A percentile compares a stretch with the other conserved stretches of the same genome.
These are phyloP conservation scores for Epichloe typhina DNA, from an alignment of 2,329 filamentous ascomycete species.

Conservation along the genomic window DNA sequence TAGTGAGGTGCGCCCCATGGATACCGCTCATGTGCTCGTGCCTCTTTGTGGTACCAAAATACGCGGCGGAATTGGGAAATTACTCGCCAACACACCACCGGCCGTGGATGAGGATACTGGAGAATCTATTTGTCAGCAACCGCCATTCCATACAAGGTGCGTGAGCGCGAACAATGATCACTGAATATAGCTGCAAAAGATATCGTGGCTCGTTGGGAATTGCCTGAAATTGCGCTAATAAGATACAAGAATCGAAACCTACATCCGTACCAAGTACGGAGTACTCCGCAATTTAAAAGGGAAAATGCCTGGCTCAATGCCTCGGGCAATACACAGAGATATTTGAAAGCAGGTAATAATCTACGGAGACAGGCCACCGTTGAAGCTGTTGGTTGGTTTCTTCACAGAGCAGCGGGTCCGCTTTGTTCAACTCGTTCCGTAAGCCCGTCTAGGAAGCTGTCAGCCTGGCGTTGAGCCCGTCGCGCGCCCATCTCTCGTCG, in stretches of 20 bases:
- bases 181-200: background rate
- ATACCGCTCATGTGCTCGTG: slow-evolving; percentile 1
- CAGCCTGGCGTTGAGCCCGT: slow-evolving; percentile 54
- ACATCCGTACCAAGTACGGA: too few species aligned
- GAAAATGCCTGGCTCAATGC: slow-evolving; percentile 2
- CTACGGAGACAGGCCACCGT: background rate
- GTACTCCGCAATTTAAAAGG: background rate
- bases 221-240: background rate
- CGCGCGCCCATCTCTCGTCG: slow-evolving; percentile 47
- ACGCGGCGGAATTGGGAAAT: slow-evolving; percentile 4
- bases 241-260: background rate
- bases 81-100: background rate
- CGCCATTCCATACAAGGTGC: background rate
- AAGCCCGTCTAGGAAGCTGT: slow-evolving; percentile 55
- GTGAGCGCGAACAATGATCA: background rate
- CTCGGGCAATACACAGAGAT: background rate
- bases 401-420: background rate
- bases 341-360: background rate
- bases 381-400: background rate
- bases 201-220: background rate
- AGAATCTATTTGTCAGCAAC: background rate
- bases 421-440: slow-evolving; percentile 1
- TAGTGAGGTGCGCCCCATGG: background rate
- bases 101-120: background rate
- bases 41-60: background rate